phyloP scores from a whole-genome alignment of 495 filamentous ascomycete genomes.

The Glonium stellatum region DNA sequence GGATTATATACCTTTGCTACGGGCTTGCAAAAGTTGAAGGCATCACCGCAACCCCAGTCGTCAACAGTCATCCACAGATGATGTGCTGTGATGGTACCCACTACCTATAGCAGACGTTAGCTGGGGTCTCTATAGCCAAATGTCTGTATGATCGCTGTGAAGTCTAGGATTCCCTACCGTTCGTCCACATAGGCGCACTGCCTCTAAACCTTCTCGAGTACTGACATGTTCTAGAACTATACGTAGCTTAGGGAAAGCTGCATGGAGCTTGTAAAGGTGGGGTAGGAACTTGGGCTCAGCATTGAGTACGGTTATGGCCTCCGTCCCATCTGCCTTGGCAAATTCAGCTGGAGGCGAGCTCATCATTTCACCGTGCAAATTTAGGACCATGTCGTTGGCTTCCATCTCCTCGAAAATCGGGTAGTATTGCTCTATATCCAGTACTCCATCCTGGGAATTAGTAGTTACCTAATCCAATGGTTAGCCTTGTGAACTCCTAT shows the following conservation, averaged over 20 bases:
- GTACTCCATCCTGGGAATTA: conserved; percentile 75
- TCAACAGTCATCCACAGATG: conserved; percentile 75
- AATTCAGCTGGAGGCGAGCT: conserved; percentile 35
- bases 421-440: conserved; percentile 63
- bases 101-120: conserved; percentile 46
- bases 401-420: conserved; percentile 79
- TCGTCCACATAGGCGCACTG: too few species aligned
- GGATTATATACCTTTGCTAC: conserved; percentile 29
- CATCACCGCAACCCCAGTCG: conserved; percentile 59
- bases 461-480: background rate
- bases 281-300: conserved; percentile 78
- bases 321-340: conserved; percentile 5
- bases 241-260: conserved; percentile 67
- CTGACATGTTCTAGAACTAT: conserved; percentile 83
- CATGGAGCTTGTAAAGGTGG: conserved; percentile 61
- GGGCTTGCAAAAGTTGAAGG: conserved; percentile 81
- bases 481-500: background rate
- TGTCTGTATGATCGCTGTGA: conserved; percentile 64
- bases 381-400: conserved; percentile 54
- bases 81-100: conserved; percentile 46
- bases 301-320: conserved; percentile 60
- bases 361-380: conserved; percentile 52
- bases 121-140: conserved; percentile 69
- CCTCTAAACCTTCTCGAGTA: conserved; percentile 35
- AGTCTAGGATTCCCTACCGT: conserved; percentile 45